Evolutionary conservation across 2,329 filamentous ascomycete genomes (phyloP).

Genomic region (Penicillium sp.): DNA sequence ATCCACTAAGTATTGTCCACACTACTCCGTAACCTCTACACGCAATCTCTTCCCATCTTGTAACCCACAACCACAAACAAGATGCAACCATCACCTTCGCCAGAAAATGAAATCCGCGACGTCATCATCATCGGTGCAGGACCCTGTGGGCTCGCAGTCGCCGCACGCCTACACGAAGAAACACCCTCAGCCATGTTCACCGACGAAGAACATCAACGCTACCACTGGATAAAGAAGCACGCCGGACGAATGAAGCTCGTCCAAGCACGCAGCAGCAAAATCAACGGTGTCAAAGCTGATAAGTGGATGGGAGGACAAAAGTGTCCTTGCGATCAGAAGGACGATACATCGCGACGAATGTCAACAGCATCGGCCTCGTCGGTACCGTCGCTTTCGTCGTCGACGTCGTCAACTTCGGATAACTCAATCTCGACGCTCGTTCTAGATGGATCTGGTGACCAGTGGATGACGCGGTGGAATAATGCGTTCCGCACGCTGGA

Average conservation of each 20-base stretch:
- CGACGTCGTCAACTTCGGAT: slow-evolving; percentile 9
- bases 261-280: slow-evolving; percentile 25
- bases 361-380: slow-evolving; percentile 19
- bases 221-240: slow-evolving; percentile 68
- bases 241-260: slow-evolving; percentile 51
- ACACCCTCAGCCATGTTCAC: slow-evolving; percentile 76
- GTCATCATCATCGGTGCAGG: slow-evolving; percentile 69
- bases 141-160: slow-evolving; percentile 67
- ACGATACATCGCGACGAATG: slow-evolving; percentile 10
- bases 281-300: slow-evolving; percentile 26
- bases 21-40: no score
- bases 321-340: slow-evolving; percentile 4
- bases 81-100: slow-evolving; percentile 7
- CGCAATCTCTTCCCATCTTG: no score
- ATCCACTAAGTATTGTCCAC: no score
- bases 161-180: slow-evolving; percentile 63
- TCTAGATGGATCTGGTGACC: slow-evolving; percentile 57
- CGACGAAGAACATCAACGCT: slow-evolving; percentile 75
- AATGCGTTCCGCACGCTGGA: slow-evolving; percentile 61
- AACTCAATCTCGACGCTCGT: slow-evolving; percentile 50
- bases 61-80: no score
- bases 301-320: slow-evolving; percentile 21
- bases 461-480: slow-evolving; percentile 69
- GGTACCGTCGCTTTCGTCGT: slow-evolving; percentile 20
- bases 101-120: slow-evolving; percentile 41